Evolutionary conservation across 2,329 filamentous ascomycete species (phyloP).

Genomic region (Balansia obtecta): DNA sequence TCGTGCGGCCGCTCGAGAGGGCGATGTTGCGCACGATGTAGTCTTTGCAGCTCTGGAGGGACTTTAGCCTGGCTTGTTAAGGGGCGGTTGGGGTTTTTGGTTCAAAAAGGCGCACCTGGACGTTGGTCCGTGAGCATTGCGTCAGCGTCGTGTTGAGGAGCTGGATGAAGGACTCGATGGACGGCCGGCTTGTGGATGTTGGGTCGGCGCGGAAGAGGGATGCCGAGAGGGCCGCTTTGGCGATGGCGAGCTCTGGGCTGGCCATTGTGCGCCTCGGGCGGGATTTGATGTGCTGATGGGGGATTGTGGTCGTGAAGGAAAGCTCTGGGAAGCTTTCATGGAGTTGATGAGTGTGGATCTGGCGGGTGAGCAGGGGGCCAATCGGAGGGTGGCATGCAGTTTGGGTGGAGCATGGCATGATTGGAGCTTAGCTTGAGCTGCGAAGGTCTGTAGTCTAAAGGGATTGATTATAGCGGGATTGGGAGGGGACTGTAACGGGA

Average conservation of each 20-base stretch:
- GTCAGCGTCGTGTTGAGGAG: slow-evolving; percentile 51
- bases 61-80: slow-evolving; percentile 51
- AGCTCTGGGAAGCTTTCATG: background rate
- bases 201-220: slow-evolving; percentile 64
- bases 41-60: slow-evolving; percentile 64
- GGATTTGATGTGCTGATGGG: background rate
- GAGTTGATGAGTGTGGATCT: background rate
- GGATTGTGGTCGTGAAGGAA: background rate
- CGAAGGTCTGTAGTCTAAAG: too few species aligned
- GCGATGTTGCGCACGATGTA: slow-evolving; percentile 68
- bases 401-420: slow-evolving; percentile 1
- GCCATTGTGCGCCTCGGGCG: slow-evolving; percentile 34
- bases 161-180: slow-evolving; percentile 57
- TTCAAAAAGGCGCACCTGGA: slow-evolving; percentile 97
- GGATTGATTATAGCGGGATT: too few species aligned
- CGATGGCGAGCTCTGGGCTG: slow-evolving; percentile 60
- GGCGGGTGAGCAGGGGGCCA: background rate
- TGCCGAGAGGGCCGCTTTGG: slow-evolving; percentile 66
- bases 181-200: slow-evolving; percentile 52
- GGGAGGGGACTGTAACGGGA: background rate
- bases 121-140: slow-evolving; percentile 67
- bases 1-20: slow-evolving; percentile 52
- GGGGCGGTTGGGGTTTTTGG: too few species aligned
- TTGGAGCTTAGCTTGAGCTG: background rate
- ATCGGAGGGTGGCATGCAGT: background rate